These are phyloP conservation scores for Neofusicoccum kwambonambiense DNA, from an alignment of 2,329 filamentous ascomycete species.

Conservation along the genomic window DNA sequence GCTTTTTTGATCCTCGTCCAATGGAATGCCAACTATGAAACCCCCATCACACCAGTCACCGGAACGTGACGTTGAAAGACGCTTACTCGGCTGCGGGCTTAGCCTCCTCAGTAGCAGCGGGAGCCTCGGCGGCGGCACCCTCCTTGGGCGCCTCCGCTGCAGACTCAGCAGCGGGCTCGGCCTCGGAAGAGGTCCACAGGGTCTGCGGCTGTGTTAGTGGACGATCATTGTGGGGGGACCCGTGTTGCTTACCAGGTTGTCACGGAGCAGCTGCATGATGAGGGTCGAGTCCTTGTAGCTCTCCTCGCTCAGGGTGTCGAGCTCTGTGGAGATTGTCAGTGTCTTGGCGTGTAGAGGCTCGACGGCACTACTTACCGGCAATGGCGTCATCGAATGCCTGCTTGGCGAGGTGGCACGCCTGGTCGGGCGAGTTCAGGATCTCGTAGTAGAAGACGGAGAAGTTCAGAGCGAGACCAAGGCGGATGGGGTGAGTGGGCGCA, in stretches of 20 bases:
- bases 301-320: constrained; percentile 96
- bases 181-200: constrained; percentile 94
- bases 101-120: constrained; percentile 15
- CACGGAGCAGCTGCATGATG: constrained; percentile 98
- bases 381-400: constrained; percentile 99
- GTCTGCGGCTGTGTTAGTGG: constrained; percentile 47
- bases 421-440: constrained; percentile 96
- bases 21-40: constrained; percentile 17
- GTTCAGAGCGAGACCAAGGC: constrained; percentile 95
- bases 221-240: neutral
- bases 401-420: constrained; percentile 97
- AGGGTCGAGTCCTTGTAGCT: constrained; percentile 98
- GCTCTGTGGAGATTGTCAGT: constrained; percentile 54
- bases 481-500: constrained; percentile 95
- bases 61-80: constrained; percentile 3
- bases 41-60: constrained; percentile 16
- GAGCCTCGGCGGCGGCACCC: constrained; percentile 50
- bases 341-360: neutral
- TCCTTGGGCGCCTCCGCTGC: constrained; percentile 47
- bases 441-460: constrained; percentile 99
- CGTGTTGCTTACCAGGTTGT: constrained; percentile 65
- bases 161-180: constrained; percentile 60
- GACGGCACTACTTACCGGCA: constrained; percentile 46
- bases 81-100: constrained; percentile 18
- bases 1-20: constrained; percentile 18